Base-by-base conservation (phyloP, 2,329 filamentous ascomycete species). In the Pestalotiopsis sp. region DNA sequence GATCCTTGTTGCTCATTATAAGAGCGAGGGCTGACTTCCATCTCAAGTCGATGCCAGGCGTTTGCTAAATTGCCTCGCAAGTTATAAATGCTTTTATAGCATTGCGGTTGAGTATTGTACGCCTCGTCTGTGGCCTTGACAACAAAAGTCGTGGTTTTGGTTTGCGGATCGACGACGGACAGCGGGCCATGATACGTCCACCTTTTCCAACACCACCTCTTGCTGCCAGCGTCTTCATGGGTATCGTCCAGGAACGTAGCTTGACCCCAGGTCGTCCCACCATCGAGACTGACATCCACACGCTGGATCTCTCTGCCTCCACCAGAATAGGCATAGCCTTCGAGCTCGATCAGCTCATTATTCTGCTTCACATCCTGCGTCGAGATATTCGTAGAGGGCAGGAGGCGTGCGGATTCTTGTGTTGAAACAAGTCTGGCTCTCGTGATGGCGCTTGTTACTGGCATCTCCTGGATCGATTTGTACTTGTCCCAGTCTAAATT, bases 311-410 rank as follows among this genome's bases (percentile, higher is more conserved):
- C 84, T 39, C 89, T 85, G 1, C 91, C 91, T 59, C 90, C 91
- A 36, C 91, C 91, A 0, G 89, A 90, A 75, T 90, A 91, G 2
- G 91, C 91, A 75, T 91, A 93, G 0, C 91, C 91, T 65, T 85
- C 83, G 4, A 91, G 75, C 69, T 77, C 74, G 7, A 78, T 73
- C 7, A 74, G 66, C 1, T 66, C 20, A 25, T 39, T 45, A 1
- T 76, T 73, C 3, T 76, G 65, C 2, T 59, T 58, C 4, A 20
- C 39, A n/a, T 58, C 49, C 20, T 52, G 23, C 39, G 12, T 73
- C 27, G 14, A 14, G 57, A 14, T 13, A 11, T 27, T 11, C 13
- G 20, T 27, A 14, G 12, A 27, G 4, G 11, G 20, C 12, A 27
- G 31, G 31, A 36, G 69, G 60, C 76, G 68, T 71, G 17, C 17